phyloP scores from a whole-genome alignment of 345 rosid genomes.

The Populus tremula region DNA sequence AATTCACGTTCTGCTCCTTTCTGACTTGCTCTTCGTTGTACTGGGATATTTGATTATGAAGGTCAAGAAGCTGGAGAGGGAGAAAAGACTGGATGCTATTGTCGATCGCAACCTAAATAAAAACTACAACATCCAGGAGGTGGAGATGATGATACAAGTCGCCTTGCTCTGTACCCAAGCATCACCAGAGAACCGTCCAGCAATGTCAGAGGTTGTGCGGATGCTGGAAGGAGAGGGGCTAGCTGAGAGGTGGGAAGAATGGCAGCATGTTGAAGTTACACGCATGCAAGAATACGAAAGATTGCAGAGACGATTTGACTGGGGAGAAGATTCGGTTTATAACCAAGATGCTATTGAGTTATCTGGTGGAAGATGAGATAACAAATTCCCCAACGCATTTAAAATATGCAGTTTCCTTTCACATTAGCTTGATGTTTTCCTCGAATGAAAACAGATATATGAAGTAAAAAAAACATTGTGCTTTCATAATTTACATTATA shows the following conservation, averaged over 20 bases:
- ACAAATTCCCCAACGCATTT: background rate
- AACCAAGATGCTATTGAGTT: constrained; percentile 83
- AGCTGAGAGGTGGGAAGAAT: constrained; percentile 97
- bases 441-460: background rate
- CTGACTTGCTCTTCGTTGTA: background rate
- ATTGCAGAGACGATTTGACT: constrained; percentile 74
- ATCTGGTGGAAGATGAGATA: constrained; percentile 76
- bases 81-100: constrained; percentile 71
- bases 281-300: constrained; percentile 82
- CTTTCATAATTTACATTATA: background rate
- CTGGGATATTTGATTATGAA: constrained; percentile 24
- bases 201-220: constrained; percentile 89
- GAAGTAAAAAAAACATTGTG: background rate
- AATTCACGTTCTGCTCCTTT: background rate
- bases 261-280: constrained; percentile 82
- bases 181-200: constrained; percentile 82
- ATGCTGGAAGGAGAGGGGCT: constrained; percentile 98
- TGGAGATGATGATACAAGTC: constrained; percentile 89
- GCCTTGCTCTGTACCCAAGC: constrained; percentile 86
- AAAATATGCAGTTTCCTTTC: background rate
- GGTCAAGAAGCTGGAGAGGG: constrained; percentile 96
- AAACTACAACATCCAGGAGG: constrained; percentile 56
- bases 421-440: background rate
- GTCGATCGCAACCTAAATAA: constrained; percentile 71
- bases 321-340: constrained; percentile 78